Evolutionary conservation across 179 eudicot species (phyloP), one percentile per base, ranked within the genome.

Genomic region (Patellifolia procumbens): DNA sequence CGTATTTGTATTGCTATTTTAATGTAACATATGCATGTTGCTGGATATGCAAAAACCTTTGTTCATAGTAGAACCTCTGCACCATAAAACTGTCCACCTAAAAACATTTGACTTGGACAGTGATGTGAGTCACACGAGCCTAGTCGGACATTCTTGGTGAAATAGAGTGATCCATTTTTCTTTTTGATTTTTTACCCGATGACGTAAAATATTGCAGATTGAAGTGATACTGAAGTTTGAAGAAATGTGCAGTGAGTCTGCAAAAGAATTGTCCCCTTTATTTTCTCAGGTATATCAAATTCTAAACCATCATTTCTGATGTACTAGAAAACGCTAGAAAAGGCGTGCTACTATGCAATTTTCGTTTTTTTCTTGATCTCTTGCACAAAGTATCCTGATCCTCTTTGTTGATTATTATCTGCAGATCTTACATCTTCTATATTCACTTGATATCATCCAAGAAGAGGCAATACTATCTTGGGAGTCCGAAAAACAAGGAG

Each of bases 211-310:
- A 29, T 82, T 74, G 83, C 77, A 93, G 97, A 92, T 94, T 73
- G 98, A 94, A 83, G 91, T 94, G 83, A 94, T 94, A 68, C 74
- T 92, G 55, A 94, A 94, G 81, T 83, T 90, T 76, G 98, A 94
- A 83, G 98, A 94, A 82, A 89, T 94, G 87, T 92, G 98, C 85
- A 84, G 87, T 15, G 98, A 92, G 79, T 89, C 98, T 24, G 86
- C 88, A 5, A 94, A 76, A 81, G 96, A 91, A 63, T 80, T 89
- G 67, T 80, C 87, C 72, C 76, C 92, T 20, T 32, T 90, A 48
- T 94, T 94, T 84, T 84, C 84, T 65, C 86, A 87, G 97, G 98
- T 91, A 86, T 53, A 35, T 28, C 43, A 42, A 26, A 34, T 68
- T 69, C 9, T 64, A 16, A 43, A 39, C 22, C 55, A 31, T 28